Conservation (phyloP, 2,329 filamentous ascomycete genomes). For the Pyrenophora seminiperda region DNA sequence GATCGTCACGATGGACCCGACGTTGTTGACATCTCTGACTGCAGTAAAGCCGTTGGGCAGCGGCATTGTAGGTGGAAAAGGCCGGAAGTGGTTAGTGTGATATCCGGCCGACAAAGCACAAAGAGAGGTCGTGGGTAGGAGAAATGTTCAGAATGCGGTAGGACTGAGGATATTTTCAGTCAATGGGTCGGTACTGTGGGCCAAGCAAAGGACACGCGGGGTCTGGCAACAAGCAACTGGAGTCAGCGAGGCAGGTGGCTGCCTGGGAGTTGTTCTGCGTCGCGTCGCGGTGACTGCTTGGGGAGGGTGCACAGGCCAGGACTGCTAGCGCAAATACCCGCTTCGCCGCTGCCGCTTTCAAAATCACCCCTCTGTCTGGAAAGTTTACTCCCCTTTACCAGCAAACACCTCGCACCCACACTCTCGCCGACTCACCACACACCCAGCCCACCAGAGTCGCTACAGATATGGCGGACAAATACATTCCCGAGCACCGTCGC, state of each 20-base stretch:
- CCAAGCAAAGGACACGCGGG: background rate
- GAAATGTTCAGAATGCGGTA: background rate
- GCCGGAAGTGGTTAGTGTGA: constrained; percentile 25
- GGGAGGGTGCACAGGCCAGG: constrained; percentile 21
- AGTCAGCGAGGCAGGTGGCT: background rate
- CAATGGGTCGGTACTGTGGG: background rate
- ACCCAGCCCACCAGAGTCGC: constrained; percentile 27
- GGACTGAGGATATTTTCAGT: background rate
- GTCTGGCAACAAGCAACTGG: background rate
- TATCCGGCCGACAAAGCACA: constrained; percentile 2
- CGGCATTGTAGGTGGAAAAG: constrained; percentile 12
- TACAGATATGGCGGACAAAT: constrained; percentile 89
- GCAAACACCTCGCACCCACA: constrained; percentile 35
- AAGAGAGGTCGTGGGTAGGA: background rate
- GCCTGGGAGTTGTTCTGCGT: background rate
- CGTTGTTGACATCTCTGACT: constrained; percentile 48
- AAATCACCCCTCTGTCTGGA: constrained; percentile 35
- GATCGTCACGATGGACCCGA: constrained; percentile 57
- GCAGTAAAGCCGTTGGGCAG: constrained; percentile 50
- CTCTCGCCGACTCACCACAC: constrained; percentile 22
- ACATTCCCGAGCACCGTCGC: constrained; percentile 98
- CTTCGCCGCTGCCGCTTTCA: constrained; percentile 46
- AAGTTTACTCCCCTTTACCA: constrained; percentile 42
- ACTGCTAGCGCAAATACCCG: constrained; percentile 23
- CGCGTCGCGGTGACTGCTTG: constrained; percentile 21